Evolutionary conservation across 164 flowering plant genomes (phyloP).

Genomic region (Piper longum): DNA sequence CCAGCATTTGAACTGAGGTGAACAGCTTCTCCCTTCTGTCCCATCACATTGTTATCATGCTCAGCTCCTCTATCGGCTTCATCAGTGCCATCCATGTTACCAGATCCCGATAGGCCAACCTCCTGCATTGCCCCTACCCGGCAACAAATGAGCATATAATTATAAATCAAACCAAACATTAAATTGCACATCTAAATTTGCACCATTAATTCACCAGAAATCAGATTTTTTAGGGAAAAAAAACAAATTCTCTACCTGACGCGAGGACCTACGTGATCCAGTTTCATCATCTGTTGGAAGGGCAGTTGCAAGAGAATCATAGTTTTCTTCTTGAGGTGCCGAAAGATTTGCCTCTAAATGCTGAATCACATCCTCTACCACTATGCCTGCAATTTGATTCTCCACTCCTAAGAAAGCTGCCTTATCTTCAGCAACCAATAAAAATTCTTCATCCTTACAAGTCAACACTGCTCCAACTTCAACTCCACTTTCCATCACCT

Average conservation of each 20-base stretch:
- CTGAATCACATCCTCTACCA: not conserved
- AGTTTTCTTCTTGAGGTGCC: slow-evolving; percentile 11
- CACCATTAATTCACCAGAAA: not conserved
- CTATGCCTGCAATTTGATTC: not conserved
- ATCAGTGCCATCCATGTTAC: slow-evolving; percentile 14
- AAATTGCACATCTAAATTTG: not conserved
- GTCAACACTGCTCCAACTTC: not conserved
- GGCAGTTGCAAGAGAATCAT: slow-evolving; percentile 6
- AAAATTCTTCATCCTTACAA: not conserved
- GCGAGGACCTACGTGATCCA: slow-evolving; percentile 5
- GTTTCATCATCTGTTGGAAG: slow-evolving; percentile 11
- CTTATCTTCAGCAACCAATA: not conserved
- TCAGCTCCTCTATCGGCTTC: not conserved
- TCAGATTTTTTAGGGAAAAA: slow-evolving; percentile 21
- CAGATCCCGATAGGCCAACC: slow-evolving; percentile 34
- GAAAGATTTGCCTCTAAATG: slow-evolving; percentile 4
- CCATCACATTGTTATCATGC: not conserved
- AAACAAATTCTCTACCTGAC: slow-evolving; percentile 54
- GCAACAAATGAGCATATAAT: slow-evolving; percentile 66
- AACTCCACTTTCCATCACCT: not conserved
- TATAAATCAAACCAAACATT: slow-evolving; percentile 33
- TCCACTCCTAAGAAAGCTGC: not conserved
- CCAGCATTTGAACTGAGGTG: not conserved
- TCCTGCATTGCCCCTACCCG: slow-evolving; percentile 99
- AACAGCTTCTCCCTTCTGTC: not conserved